Conservation (phyloP, 768 basidiomycete genomes). For the Cystobasidium onofrii region DNA sequence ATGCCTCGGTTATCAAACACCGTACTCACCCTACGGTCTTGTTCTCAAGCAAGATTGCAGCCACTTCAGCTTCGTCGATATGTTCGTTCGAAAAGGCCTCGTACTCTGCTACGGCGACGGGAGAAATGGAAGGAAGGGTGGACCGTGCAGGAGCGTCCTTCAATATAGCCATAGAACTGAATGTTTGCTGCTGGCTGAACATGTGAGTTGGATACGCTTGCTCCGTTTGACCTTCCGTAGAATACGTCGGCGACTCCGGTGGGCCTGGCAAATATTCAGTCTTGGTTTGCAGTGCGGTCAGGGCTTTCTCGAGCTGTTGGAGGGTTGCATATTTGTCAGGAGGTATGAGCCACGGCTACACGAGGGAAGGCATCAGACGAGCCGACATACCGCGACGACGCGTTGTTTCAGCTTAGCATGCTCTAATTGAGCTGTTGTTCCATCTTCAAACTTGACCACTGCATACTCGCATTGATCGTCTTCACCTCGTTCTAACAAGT, state of each 20-base stretch:
- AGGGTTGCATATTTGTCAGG: background rate
- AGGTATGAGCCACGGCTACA: background rate
- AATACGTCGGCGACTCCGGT: background rate
- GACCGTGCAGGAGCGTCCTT: background rate
- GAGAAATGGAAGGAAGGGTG: background rate
- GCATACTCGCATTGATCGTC: background rate
- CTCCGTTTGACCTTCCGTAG: background rate
- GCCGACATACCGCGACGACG: background rate
- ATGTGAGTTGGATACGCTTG: background rate
- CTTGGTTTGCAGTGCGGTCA: background rate
- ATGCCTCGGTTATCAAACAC: background rate
- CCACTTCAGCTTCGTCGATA: slow-evolving; percentile 1
- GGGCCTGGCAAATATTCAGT: background rate
- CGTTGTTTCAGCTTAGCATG: slow-evolving; percentile 2
- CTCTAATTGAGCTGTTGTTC: background rate
- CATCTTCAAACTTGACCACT: background rate
- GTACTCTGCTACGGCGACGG: background rate
- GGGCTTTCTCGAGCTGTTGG: background rate
- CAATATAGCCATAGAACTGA: background rate
- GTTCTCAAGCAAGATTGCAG: background rate
- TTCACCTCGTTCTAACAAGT: background rate
- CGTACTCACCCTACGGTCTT: background rate
- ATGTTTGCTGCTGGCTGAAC: background rate
- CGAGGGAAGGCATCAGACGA: background rate
- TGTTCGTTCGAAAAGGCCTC: background rate